Conservation (phyloP, 2,329 filamentous ascomycete genomes). For the Aotearoamyces nothofagi region DNA sequence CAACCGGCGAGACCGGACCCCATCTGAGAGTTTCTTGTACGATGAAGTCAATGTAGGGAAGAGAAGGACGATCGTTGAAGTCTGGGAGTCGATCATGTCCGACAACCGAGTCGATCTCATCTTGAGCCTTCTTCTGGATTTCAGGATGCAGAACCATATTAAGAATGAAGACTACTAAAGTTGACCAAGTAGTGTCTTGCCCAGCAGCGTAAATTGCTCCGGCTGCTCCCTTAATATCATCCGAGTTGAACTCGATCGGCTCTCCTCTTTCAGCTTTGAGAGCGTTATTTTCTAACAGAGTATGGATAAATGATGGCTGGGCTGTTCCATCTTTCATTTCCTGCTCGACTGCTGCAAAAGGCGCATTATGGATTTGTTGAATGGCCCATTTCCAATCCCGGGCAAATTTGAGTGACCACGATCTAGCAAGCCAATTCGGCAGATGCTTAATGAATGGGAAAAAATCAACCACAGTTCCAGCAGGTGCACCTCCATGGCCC, state of each 20-base stretch:
- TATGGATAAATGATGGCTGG: slow-evolving; percentile 4
- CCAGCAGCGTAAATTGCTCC: slow-evolving; percentile 32
- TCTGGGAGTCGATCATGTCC: slow-evolving; percentile 27
- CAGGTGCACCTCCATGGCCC: slow-evolving; percentile 16
- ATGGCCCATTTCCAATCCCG: slow-evolving; percentile 19
- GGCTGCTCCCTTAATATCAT: slow-evolving; percentile 29
- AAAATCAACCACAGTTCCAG: slow-evolving; percentile 27
- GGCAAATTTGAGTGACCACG: slow-evolving; percentile 14
- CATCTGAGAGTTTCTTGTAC: slow-evolving; percentile 29
- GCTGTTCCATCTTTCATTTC: slow-evolving; percentile 4
- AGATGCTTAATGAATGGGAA: slow-evolving; percentile 26
- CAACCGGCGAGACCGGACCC: slow-evolving; percentile 28
- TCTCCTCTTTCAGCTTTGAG: slow-evolving; percentile 3
- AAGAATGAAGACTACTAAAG: slow-evolving; percentile 25
- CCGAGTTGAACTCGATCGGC: slow-evolving; percentile 6
- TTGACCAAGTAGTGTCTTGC: slow-evolving; percentile 22
- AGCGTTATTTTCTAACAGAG: slow-evolving; percentile 3
- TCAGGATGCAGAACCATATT: slow-evolving; percentile 21
- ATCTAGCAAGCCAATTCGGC: slow-evolving; percentile 21
- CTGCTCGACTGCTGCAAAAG: slow-evolving; percentile 17
- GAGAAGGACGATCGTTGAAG: slow-evolving; percentile 25
- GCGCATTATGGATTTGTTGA: slow-evolving; percentile 26
- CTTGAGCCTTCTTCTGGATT: slow-evolving; percentile 29
- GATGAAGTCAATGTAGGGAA: slow-evolving; percentile 27
- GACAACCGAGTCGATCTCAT: slow-evolving; percentile 29